Evolutionary conservation across 148 eudicot species (phyloP).

Genomic region (Amaranthus palmeri): DNA sequence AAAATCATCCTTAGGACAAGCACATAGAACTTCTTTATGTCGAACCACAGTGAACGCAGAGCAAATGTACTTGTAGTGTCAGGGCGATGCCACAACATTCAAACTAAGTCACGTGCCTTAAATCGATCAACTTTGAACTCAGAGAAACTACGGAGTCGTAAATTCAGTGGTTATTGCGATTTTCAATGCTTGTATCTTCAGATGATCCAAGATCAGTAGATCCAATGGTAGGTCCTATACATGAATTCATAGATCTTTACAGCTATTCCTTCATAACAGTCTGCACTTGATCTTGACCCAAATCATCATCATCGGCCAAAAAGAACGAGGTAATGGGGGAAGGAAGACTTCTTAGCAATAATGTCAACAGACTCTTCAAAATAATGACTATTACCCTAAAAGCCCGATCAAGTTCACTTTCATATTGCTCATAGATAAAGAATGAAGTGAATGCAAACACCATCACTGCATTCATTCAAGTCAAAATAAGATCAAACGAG

Average conservation of each 20-base stretch:
- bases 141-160: neutral
- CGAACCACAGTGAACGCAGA: neutral
- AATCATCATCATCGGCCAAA: constrained; percentile 20
- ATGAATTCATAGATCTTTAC: neutral
- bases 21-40: neutral
- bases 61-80: neutral
- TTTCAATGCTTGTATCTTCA: constrained; percentile 3
- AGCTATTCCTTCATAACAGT: constrained; percentile 11
- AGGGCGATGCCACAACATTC: neutral
- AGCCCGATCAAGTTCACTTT: constrained; percentile 38
- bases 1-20: neutral
- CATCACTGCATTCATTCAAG: constrained; percentile 44
- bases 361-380: constrained; percentile 18
- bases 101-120: neutral
- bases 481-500: constrained; percentile 12
- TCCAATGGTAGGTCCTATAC: neutral
- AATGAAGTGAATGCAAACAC: constrained; percentile 60
- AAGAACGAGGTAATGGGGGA: constrained; percentile 18
- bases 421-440: constrained; percentile 86
- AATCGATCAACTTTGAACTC: neutral
- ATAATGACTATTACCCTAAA: constrained; percentile 12
- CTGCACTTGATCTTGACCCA: constrained; percentile 3
- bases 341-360: constrained; percentile 32
- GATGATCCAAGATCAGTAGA: constrained; percentile 9
- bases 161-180: neutral